These are phyloP conservation scores for Kokia cookei DNA, from an alignment of 441 rosid genomes.

Conservation along the genomic window DNA sequence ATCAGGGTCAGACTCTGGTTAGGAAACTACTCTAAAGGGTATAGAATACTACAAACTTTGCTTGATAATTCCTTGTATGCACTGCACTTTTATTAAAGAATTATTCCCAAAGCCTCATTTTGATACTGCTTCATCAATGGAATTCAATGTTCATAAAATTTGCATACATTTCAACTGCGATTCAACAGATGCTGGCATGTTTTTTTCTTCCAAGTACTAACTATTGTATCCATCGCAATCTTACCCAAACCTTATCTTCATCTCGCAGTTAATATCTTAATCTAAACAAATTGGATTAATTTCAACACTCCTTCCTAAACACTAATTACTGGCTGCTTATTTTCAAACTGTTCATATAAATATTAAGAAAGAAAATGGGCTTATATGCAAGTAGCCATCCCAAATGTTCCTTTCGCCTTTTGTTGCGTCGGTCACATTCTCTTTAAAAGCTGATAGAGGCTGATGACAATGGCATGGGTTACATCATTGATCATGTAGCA, in stretches of 20 bases:
- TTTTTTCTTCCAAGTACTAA: not conserved
- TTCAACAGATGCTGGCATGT: not conserved
- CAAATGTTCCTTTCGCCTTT: not conserved
- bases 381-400: not conserved
- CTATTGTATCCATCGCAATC: not conserved
- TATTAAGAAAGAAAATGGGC: not conserved
- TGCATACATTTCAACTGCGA: not conserved
- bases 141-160: not conserved
- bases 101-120: not conserved
- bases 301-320: not conserved
- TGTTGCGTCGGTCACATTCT: not conserved
- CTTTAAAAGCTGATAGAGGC: not conserved
- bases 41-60: not conserved
- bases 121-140: not conserved
- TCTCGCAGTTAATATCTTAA: not conserved
- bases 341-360: not conserved
- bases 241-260: not conserved
- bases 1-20: not conserved
- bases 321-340: not conserved
- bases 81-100: not conserved
- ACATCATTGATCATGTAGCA: not conserved
- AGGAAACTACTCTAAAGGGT: conserved; percentile 1
- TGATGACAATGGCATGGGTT: not conserved
- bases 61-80: not conserved
- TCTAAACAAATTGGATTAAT: not conserved